These are phyloP conservation scores for Trichoderma asperelloides DNA, from an alignment of 495 filamentous ascomycete species.

Conservation along the genomic window DNA sequence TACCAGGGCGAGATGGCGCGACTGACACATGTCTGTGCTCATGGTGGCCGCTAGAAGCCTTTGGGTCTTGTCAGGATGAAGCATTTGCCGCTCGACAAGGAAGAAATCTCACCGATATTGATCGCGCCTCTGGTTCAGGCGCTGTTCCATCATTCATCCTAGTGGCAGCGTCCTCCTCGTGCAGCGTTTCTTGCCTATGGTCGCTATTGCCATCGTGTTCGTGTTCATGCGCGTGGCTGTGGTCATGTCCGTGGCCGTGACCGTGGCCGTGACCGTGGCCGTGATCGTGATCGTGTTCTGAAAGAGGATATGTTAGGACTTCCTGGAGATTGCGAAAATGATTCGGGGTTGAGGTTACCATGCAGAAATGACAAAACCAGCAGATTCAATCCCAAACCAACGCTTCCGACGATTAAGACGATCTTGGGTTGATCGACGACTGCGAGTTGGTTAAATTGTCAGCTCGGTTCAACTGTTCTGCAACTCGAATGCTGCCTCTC, in stretches of 20 bases:
- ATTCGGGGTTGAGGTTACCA: conserved; percentile 36
- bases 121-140: not conserved
- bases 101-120: not conserved
- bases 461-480: conserved; percentile 28
- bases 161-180: conserved; percentile 8
- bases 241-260: not conserved
- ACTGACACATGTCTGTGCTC: conserved; percentile 41
- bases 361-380: conserved; percentile 76
- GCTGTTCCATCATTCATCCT: not conserved
- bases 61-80: not conserved
- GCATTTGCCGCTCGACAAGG: not conserved
- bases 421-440: conserved; percentile 65
- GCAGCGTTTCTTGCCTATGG: conserved; percentile 17
- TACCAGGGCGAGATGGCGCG: conserved; percentile 21
- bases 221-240: not conserved
- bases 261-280: conserved; percentile 15
- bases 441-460: conserved; percentile 3
- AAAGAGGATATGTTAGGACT: not conserved
- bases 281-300: conserved; percentile 24
- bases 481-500: conserved; percentile 5
- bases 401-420: conserved; percentile 72
- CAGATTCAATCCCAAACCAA: conserved; percentile 75
- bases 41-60: conserved; percentile 37
- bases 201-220: conserved; percentile 18
- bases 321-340: not conserved